phyloP scores from a whole-genome alignment of 2,329 filamentous ascomycete species.

The Aspergillus neotritici region DNA sequence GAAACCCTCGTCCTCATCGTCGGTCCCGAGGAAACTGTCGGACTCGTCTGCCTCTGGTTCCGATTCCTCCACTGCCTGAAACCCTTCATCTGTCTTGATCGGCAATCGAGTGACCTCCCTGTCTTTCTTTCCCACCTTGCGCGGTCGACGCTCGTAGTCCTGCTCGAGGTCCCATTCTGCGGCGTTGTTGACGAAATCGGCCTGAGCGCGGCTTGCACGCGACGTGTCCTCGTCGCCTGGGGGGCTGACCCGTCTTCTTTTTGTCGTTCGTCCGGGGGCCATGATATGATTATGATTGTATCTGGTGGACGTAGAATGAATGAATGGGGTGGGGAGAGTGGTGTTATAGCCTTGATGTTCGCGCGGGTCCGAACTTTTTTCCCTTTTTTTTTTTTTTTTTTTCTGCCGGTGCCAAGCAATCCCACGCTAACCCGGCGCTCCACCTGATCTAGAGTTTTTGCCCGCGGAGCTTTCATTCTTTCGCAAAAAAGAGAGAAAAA shows the following conservation, averaged over 20 bases:
- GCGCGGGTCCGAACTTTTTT: constrained; percentile 5
- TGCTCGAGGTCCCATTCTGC: constrained; percentile 87
- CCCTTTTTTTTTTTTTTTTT: constrained; percentile 19
- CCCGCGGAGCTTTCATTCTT: constrained; percentile 17
- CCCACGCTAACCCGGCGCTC: constrained; percentile 17
- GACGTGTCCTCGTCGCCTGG: constrained; percentile 33
- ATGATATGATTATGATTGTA: constrained; percentile 28
- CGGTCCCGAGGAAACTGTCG: constrained; percentile 59
- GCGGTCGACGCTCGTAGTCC: constrained; percentile 74
- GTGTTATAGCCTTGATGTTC: not conserved
- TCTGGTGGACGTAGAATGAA: constrained; percentile 1
- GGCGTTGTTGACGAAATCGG: constrained; percentile 65
- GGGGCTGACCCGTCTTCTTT: constrained; percentile 49
- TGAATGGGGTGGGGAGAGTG: not conserved
- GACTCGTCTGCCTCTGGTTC: constrained; percentile 48
- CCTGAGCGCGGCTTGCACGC: constrained; percentile 24
- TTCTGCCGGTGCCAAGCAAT: constrained; percentile 24
- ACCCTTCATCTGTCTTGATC: constrained; percentile 78
- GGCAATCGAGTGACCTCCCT: constrained; percentile 72
- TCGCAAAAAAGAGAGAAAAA: not conserved
- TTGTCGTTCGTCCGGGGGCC: constrained; percentile 44
- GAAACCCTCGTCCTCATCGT: constrained; percentile 50
- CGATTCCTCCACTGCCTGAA: constrained; percentile 56
- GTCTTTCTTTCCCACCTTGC: constrained; percentile 69
- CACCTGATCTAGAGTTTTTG: constrained; percentile 20